Evolutionary conservation across 805 yeast genomes (phyloP), one percentile per base, ranked within the genome.

Genomic region (Kregervanrija fluxuum): DNA sequence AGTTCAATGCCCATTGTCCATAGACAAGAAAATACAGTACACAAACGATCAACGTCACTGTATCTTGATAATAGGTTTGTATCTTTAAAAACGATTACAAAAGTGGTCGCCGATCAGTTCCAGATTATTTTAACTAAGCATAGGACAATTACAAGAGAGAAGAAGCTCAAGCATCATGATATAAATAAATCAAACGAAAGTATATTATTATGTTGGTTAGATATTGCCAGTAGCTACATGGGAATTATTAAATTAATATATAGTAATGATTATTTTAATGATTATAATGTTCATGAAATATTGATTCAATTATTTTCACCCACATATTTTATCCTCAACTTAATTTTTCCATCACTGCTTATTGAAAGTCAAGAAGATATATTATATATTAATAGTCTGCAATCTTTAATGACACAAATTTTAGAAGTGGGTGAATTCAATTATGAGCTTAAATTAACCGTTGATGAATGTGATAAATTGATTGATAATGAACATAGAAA

Each of bases 181-280:
- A 15, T 35, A 8, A 11, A 12, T 4, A 38, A 30, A 14, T 30
- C 35, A 13, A 43, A 43, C 22, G 30, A 35, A 11, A 22, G 35
- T 6, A 16, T 43, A 17, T 30, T 39, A 12, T 12, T 43, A 2
- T 12, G 41, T 8, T 57, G 61, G 61, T 48, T 57, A 8, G 61
- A 54, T 36, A 47, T 51, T 5, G 54, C 60, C 9, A 40, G 54
- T 8, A 50, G 41, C 17, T 55, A 55, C 38, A 41, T 55, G n/a
- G 48, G 51, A 13, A 40, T 48, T n/a, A 38, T 57, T 9, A 47
- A 53, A 37, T 36, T 50, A 3, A 39, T 53, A 8, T 22, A 30
- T 9, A 48, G 50, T 8, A 44, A 44, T 31, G 34, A 42, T 11
- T 41, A 46, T 11, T 50, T 54, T 35, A 44, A 43, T n/a, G 41